Evolutionary conservation across 441 rosid species (phyloP).

Genomic region (Brassica balearica): DNA sequence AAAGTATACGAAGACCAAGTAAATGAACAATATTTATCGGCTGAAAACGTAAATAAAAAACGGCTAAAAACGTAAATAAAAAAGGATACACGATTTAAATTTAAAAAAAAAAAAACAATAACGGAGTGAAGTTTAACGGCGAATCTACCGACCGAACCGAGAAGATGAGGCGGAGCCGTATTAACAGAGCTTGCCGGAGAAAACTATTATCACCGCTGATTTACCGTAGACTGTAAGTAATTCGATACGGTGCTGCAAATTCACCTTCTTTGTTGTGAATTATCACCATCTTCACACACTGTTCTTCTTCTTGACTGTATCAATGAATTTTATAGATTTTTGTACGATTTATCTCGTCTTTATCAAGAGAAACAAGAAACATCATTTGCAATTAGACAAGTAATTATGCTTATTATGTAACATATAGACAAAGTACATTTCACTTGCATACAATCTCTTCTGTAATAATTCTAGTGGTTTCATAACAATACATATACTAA

Average conservation of each 20-base stretch:
- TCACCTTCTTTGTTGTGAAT: neutral
- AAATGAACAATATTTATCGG: too few relatives aligned
- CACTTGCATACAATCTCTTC: neutral
- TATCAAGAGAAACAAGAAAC: neutral
- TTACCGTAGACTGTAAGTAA: neutral
- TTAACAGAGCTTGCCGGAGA: neutral
- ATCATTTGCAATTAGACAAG: neutral
- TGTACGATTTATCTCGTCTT: neutral
- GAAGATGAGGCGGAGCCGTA: neutral
- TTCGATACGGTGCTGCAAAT: neutral
- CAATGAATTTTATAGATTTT: neutral
- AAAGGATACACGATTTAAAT: neutral
- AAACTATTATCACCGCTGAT: neutral
- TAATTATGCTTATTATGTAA: neutral
- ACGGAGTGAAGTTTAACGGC: constrained; percentile 12
- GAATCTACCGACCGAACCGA: constrained; percentile 5
- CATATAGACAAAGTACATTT: neutral
- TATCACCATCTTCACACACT: neutral
- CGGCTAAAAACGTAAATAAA: neutral
- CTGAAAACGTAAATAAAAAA: neutral
- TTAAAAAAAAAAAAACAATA: neutral
- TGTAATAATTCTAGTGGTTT: constrained; percentile 6
- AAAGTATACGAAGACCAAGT: too few relatives aligned
- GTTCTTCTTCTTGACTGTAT: neutral
- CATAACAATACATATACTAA: neutral